Evolutionary conservation across 2,329 filamentous ascomycete species (phyloP).

Genomic region (Microcyclospora pomicola): DNA sequence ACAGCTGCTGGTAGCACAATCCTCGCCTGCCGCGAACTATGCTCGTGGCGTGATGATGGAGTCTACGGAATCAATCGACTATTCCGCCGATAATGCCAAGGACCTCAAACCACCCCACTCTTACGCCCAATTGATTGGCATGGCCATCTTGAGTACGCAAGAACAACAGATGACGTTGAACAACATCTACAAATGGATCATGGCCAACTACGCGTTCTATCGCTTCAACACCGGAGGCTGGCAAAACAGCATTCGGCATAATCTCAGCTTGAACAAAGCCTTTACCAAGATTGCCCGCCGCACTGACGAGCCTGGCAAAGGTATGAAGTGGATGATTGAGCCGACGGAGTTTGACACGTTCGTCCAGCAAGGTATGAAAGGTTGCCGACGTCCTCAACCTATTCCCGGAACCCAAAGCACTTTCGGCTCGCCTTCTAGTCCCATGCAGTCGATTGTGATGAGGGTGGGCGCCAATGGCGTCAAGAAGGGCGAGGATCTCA

Average conservation of each 20-base stretch:
- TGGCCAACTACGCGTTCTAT: conserved; percentile 84
- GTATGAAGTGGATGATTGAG: conserved; percentile 97
- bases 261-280: conserved; percentile 83
- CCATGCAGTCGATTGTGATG: conserved; percentile 35
- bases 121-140: conserved; percentile 92
- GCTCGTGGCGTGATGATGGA: conserved; percentile 39
- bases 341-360: conserved; percentile 77
- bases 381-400: conserved; percentile 25
- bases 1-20: conserved; percentile 24
- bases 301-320: conserved; percentile 92
- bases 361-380: conserved; percentile 49
- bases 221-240: conserved; percentile 73
- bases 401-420: conserved; percentile 23
- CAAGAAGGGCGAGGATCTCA: conserved; percentile 19
- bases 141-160: conserved; percentile 76
- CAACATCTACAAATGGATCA: conserved; percentile 91
- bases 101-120: conserved; percentile 93
- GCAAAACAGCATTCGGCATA: conserved; percentile 98
- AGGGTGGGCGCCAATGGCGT: conserved; percentile 31
- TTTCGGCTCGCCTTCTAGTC: conserved; percentile 34
- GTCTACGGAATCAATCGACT: conserved; percentile 49
- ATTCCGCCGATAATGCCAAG: conserved; percentile 69
- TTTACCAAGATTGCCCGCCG: conserved; percentile 88
- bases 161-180: conserved; percentile 83
- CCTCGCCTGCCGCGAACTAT: conserved; percentile 33